A percentile compares a stretch with the other conserved stretches of the same genome.
Evolutionary conservation across 2,329 filamentous ascomycete species (phyloP).

Genomic region (Microsporum audouinii): DNA sequence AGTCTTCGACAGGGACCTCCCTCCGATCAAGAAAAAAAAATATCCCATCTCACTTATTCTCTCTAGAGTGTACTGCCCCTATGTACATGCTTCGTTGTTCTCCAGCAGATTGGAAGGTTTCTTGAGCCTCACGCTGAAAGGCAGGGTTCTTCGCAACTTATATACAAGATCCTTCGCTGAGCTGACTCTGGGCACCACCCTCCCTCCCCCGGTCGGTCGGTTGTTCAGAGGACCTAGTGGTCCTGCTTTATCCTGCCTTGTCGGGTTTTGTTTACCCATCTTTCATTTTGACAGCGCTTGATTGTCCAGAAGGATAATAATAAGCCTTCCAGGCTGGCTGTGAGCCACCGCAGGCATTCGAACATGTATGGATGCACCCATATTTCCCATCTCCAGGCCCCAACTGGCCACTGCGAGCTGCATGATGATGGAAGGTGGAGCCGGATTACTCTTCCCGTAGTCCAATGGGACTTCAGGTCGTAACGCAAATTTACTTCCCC

Average conservation of each 20-base stretch:
- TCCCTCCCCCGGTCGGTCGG: background rate
- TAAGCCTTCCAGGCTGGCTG: background rate
- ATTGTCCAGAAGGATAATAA: background rate
- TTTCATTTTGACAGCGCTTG: background rate
- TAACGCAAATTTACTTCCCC: conserved; percentile 3
- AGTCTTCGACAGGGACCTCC: background rate
- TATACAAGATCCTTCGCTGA: background rate
- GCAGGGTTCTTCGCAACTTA: background rate
- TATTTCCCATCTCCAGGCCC: background rate
- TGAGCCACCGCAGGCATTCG: background rate
- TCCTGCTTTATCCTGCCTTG: background rate
- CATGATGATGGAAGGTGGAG: conserved; percentile 1
- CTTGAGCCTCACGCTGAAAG: conserved; percentile 3
- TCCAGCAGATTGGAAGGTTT: conserved; percentile 5
- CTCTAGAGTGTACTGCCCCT: background rate
- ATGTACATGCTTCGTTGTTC: background rate
- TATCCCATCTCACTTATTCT: background rate
- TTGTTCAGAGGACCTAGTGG: background rate
- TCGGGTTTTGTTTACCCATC: background rate
- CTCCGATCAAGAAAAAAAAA: background rate
- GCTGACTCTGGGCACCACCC: background rate
- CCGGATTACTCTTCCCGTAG: background rate
- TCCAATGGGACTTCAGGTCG: background rate
- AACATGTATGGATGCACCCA: background rate
- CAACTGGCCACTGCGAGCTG: background rate